Conservation (phyloP, 441 rosid genomes). For the Breynia disticha region DNA sequence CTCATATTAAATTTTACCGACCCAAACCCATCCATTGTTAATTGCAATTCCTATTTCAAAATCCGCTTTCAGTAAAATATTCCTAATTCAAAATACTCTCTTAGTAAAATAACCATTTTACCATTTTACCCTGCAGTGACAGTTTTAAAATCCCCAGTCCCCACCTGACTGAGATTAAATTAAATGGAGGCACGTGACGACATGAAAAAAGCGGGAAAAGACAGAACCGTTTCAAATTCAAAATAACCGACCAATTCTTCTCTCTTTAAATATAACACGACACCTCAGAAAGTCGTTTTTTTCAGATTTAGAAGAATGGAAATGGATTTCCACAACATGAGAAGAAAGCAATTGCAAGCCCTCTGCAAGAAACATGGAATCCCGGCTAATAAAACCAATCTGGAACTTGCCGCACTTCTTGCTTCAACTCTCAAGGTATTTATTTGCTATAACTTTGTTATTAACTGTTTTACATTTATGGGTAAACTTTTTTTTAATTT, state of each 20-base stretch:
- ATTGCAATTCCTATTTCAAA: no score
- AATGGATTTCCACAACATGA: constrained; percentile 43
- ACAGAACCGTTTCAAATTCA: not conserved
- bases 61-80: no score
- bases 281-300: not conserved
- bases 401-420: constrained; percentile 42
- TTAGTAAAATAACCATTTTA: no score
- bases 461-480: not conserved
- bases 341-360: constrained; percentile 45
- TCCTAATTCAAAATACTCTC: no score
- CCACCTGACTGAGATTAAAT: no score
- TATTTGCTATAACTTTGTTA: not conserved
- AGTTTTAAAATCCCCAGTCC: no score
- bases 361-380: constrained; percentile 56
- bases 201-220: constrained; percentile 10
- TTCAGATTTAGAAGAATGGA: not conserved
- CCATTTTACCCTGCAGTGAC: no score
- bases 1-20: no score
- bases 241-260: not conserved
- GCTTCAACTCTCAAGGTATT: constrained; percentile 31
- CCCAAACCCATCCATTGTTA: no score
- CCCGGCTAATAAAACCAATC: constrained; percentile 45
- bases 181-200: no score
- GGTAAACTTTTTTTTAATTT: not conserved
- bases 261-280: not conserved